Percentiles rank a stretch among this genome's conserved stretches.
These are phyloP conservation scores for Penstemon davidsonii DNA, from an alignment of 257 asterid species.

Conservation along the genomic window DNA sequence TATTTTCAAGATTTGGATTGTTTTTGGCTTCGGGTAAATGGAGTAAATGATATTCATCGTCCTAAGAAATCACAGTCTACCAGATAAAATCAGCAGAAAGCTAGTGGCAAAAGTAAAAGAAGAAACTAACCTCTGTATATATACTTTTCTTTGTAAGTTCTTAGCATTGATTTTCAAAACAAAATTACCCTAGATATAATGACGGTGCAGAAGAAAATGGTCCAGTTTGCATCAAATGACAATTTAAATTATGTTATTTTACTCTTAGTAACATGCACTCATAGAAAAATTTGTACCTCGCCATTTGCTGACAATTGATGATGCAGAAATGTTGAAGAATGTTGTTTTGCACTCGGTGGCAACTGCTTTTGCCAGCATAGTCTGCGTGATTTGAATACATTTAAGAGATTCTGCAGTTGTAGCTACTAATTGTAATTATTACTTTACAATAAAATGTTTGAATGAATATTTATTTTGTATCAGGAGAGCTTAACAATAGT, in stretches of 20 bases:
- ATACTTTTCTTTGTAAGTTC: no score
- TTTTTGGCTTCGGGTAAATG: no score
- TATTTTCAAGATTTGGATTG: background rate
- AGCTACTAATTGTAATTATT: constrained; percentile 8
- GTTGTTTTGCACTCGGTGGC: constrained; percentile 99
- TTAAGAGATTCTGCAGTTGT: constrained; percentile 5
- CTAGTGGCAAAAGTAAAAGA: no score
- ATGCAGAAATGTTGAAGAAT: constrained; percentile 97
- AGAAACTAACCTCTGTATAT: background rate
- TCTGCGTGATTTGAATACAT: constrained; percentile 47
- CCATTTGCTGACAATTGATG: constrained; percentile 99
- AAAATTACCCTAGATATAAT: no score
- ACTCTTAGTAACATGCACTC: constrained; percentile 15
- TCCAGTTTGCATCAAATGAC: background rate
- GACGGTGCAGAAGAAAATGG: background rate
- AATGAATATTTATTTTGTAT: no score
- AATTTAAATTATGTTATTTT: background rate
- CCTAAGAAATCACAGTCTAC: constrained; percentile 8
- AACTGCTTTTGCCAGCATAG: constrained; percentile 99
- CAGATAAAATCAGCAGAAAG: background rate
- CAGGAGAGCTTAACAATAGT: no score
- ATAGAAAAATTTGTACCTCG: constrained; percentile 63
- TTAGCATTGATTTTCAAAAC: no score
- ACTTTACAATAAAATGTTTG: no score
- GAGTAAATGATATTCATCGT: background rate